Evolutionary conservation across 305 asterid species (phyloP), one percentile per base, ranked within the genome.

Genomic region (Fraxinus ornus): DNA sequence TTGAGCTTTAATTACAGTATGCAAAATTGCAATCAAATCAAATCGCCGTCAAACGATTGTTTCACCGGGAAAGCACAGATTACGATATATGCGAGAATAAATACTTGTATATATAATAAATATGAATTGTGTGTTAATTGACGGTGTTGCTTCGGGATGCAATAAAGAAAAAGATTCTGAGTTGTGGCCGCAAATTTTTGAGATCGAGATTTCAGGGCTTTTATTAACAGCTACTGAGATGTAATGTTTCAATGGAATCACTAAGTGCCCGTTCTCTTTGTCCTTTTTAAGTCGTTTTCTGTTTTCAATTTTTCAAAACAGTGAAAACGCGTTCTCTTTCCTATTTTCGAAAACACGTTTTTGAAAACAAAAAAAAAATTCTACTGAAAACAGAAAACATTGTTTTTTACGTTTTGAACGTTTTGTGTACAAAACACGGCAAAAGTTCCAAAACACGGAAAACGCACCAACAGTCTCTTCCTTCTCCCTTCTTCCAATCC

Each of bases 171-270:
- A 75, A 52, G 78, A 82, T 57, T 75, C 57, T 33, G 44, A 55
- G 8, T 76, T 79, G 83, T 60, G 88, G 84, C 81, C 81, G 85
- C 7, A 76, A 78, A 78, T 52, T 71, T 77, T 24, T 37, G 83
- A 86, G 89, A 92, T 87, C 91, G 92, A 88, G 88, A 89, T 80
- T 88, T 89, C 77, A 79, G 85, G 87, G 87, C 41, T 76, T 76
- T 84, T 80, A 77, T 75, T 62, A 36, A 6, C 39, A 36, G 39
- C 6, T 0, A 5, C 22, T 3, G 24, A 57, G 24, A 19, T 1
- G 39, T 15, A 17, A 55, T 17, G 8, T n/a, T 55, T 17, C 22
- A 55, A 4, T 55, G 8, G 22, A n/a, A 17, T 4, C 64, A n/a
- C 64, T n/a, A 4, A 4, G n/a, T n/a, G n/a, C n/a, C n/a, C n/a